phyloP scores from a whole-genome alignment of 106 monocot genomes.

The Dendrobium nobile region DNA sequence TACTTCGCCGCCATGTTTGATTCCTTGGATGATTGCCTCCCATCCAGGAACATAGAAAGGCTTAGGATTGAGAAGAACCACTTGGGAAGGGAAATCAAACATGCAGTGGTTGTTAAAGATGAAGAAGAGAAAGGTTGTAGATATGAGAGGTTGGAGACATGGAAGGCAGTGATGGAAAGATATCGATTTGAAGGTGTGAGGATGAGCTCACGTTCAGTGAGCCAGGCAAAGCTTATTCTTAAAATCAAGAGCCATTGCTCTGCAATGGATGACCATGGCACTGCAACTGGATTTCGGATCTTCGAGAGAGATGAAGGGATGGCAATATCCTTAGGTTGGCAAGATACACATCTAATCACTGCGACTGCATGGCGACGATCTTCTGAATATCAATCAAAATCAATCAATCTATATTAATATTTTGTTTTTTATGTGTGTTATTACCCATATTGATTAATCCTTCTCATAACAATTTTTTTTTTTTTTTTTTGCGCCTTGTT shows the following conservation, averaged over 20 bases:
- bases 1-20: constrained; percentile 48
- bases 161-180: constrained; percentile 36
- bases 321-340: constrained; percentile 32
- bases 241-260: constrained; percentile 41
- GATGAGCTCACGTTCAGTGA: constrained; percentile 42
- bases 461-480: neutral
- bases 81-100: constrained; percentile 38
- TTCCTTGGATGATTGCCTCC: constrained; percentile 38
- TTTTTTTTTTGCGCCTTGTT: neutral
- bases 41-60: constrained; percentile 31
- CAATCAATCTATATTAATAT: neutral
- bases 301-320: constrained; percentile 30
- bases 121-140: constrained; percentile 1
- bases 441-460: neutral
- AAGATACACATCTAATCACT: constrained; percentile 23
- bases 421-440: neutral
- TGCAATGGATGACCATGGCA: constrained; percentile 13
- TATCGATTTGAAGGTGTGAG: constrained; percentile 19
- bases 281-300: constrained; percentile 22
- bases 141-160: constrained; percentile 17
- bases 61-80: constrained; percentile 42
- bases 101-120: constrained; percentile 5
- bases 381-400: neutral
- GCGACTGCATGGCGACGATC: constrained; percentile 32
- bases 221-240: constrained; percentile 54